Evolutionary conservation across 805 yeast genomes (phyloP).

Genomic region (Myxozyma monticola): DNA sequence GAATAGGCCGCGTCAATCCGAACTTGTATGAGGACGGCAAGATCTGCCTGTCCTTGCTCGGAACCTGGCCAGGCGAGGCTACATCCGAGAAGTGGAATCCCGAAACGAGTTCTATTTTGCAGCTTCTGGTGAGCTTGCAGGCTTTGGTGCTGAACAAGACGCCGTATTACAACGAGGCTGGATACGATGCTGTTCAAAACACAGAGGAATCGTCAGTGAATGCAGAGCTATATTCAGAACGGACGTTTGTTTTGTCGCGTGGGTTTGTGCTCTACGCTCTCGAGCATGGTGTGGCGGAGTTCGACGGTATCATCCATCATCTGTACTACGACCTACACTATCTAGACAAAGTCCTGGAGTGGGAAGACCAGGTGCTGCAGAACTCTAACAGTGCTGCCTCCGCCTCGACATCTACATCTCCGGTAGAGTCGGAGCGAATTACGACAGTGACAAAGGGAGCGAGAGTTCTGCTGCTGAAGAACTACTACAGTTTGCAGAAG

Average conservation of each 20-base stretch:
- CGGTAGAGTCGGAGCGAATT: slow-evolving; percentile 3
- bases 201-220: slow-evolving; percentile 23
- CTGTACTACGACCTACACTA: slow-evolving; percentile 7
- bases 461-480: slow-evolving; percentile 11
- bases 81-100: slow-evolving; percentile 26
- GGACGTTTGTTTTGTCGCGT: slow-evolving; percentile 25
- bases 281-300: slow-evolving; percentile 15
- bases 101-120: slow-evolving; percentile 25
- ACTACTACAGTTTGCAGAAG: slow-evolving; percentile 3
- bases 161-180: slow-evolving; percentile 30
- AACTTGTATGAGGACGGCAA: slow-evolving; percentile 31
- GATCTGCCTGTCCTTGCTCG: slow-evolving; percentile 28
- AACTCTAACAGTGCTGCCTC: slow-evolving; percentile 1
- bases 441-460: slow-evolving; percentile 24
- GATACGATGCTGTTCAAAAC: slow-evolving; percentile 25
- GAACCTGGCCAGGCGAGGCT: slow-evolving; percentile 31
- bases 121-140: slow-evolving; percentile 27
- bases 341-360: slow-evolving; percentile 11
- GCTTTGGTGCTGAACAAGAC: slow-evolving; percentile 24
- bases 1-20: slow-evolving; percentile 30
- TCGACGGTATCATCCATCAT: slow-evolving; percentile 14
- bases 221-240: slow-evolving; percentile 24
- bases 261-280: slow-evolving; percentile 27
- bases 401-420: neutral
- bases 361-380: slow-evolving; percentile 23